Percentiles rank a stretch among this genome's conserved stretches.
Evolutionary conservation across 805 yeast species (phyloP).

Genomic region (Pichia paraexigua): DNA sequence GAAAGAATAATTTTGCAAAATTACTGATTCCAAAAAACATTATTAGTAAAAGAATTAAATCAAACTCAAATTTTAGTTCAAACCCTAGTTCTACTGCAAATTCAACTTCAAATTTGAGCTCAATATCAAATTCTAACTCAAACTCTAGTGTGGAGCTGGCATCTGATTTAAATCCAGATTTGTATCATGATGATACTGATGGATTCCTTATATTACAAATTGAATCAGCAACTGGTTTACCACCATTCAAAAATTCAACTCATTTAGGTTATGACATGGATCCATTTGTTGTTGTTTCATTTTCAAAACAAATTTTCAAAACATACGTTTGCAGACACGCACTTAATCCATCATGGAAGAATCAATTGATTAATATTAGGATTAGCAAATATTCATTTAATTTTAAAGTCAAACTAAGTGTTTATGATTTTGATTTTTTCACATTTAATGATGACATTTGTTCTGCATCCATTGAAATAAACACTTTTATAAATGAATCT

Average conservation of each 20-base stretch:
- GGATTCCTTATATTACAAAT: conserved; percentile 80
- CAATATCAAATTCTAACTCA: neutral
- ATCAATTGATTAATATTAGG: conserved; percentile 76
- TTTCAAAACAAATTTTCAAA: conserved; percentile 80
- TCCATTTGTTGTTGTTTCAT: conserved; percentile 87
- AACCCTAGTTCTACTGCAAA: neutral
- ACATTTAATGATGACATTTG: conserved; percentile 84
- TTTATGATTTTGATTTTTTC: conserved; percentile 77
- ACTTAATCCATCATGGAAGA: conserved; percentile 63
- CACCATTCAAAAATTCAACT: conserved; percentile 64
- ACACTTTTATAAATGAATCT: conserved; percentile 23
- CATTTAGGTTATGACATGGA: conserved; percentile 89
- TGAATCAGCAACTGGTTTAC: conserved; percentile 64
- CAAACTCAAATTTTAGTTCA: neutral
- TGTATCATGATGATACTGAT: conserved; percentile 14
- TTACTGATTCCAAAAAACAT: neutral
- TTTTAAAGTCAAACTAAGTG: conserved; percentile 60
- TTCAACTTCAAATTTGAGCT: neutral
- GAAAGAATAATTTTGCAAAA: neutral
- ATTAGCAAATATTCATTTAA: conserved; percentile 56
- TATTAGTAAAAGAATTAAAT: neutral
- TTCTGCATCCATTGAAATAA: conserved; percentile 46
- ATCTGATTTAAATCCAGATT: neutral
- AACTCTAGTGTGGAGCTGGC: neutral
- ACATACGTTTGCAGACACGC: conserved; percentile 82